Conservation (phyloP, 1,284 basidiomycete genomes). For the Cutaneotrichosporon sp. region DNA sequence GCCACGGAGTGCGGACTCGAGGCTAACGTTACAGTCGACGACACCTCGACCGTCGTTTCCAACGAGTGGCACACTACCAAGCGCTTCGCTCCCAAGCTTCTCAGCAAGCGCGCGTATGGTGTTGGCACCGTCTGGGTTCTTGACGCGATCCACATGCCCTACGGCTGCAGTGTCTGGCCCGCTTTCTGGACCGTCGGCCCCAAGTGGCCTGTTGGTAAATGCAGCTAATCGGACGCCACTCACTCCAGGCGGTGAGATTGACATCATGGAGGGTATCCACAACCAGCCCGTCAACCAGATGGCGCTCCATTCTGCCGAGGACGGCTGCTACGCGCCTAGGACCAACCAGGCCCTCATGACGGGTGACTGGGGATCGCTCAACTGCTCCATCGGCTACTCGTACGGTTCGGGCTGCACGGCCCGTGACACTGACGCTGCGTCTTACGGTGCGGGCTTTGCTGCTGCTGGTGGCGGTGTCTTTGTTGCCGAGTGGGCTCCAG, state of each 20-base stretch:
- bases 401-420: constrained; percentile 65
- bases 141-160: constrained; percentile 68
- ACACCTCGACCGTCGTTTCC: constrained; percentile 45
- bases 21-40: constrained; percentile 32
- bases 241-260: constrained; percentile 40
- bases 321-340: constrained; percentile 18
- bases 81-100: constrained; percentile 67
- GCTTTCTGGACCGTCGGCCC: constrained; percentile 42
- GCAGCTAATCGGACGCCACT: not conserved
- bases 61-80: constrained; percentile 61
- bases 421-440: constrained; percentile 58
- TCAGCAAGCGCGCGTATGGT: constrained; percentile 61
- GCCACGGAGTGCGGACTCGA: not conserved
- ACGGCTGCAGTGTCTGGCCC: constrained; percentile 44
- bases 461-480: constrained; percentile 67
- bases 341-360: constrained; percentile 4
- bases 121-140: constrained; percentile 52
- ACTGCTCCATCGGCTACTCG: constrained; percentile 45
- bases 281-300: constrained; percentile 42
- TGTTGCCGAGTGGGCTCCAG: constrained; percentile 65
- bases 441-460: constrained; percentile 67
- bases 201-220: constrained; percentile 35
- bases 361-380: constrained; percentile 17
- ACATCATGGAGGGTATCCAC: constrained; percentile 47
- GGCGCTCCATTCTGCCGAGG: constrained; percentile 40